phyloP scores from a whole-genome alignment of 805 yeast genomes.

The Metschnikowia lochheadii region DNA sequence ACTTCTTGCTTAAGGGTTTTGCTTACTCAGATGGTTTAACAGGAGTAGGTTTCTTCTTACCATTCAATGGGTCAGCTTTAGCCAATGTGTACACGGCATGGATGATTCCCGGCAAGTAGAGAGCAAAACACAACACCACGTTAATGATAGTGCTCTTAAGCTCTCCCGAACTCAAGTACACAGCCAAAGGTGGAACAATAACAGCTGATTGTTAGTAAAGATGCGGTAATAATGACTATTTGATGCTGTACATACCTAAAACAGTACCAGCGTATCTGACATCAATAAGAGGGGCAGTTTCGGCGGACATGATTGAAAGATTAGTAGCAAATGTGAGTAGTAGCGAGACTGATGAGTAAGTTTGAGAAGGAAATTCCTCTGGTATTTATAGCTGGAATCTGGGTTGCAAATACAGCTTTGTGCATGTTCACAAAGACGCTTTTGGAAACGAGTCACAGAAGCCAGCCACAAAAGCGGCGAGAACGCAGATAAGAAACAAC shows the following conservation, averaged over 20 bases:
- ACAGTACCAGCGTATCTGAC: slow-evolving; percentile 5
- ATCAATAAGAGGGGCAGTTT: background rate
- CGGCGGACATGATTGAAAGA: background rate
- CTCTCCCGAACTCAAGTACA: slow-evolving; percentile 1
- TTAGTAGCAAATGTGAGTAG: background rate
- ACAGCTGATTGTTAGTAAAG: slow-evolving; percentile 2
- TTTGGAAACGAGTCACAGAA: background rate
- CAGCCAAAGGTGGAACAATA: slow-evolving; percentile 1
- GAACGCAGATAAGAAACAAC: background rate
- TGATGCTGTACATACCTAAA: background rate
- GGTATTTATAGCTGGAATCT: background rate
- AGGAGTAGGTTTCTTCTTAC: background rate
- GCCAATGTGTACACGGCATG: slow-evolving; percentile 1
- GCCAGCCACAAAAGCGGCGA: background rate
- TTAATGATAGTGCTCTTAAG: background rate
- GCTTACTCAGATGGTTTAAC: too few relatives aligned
- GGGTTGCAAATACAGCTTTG: background rate
- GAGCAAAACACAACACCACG: slow-evolving; percentile 1
- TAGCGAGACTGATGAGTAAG: background rate
- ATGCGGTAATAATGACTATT: too few relatives aligned
- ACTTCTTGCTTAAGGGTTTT: background rate
- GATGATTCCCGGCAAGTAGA: slow-evolving; percentile 2
- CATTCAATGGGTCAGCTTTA: slow-evolving; percentile 1
- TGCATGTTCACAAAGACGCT: background rate
- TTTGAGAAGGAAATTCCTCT: background rate